These are phyloP conservation scores for Malus sieversii DNA, from an alignment of 306 rosid species.

Conservation along the genomic window DNA sequence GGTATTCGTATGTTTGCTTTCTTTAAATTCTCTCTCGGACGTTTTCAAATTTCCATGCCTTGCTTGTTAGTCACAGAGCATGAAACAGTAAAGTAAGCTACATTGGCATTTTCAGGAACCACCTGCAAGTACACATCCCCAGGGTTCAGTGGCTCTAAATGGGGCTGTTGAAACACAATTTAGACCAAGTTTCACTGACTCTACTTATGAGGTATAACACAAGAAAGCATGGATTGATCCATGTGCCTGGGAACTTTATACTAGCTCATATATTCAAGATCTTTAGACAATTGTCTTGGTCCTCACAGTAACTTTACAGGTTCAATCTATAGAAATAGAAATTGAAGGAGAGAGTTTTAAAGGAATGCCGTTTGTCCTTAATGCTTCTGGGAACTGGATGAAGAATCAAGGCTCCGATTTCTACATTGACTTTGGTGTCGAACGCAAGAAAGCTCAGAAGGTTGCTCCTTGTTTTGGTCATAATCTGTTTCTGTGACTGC, in stretches of 20 bases:
- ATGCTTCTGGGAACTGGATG: slow-evolving; percentile 63
- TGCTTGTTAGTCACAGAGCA: slow-evolving; percentile 5
- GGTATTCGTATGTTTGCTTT: slow-evolving; percentile 5
- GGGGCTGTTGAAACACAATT: slow-evolving; percentile 66
- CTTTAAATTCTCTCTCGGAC: not conserved
- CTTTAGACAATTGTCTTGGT: slow-evolving; percentile 16
- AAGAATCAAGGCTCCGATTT: slow-evolving; percentile 87
- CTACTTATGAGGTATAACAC: slow-evolving; percentile 45
- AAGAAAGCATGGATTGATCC: slow-evolving; percentile 15
- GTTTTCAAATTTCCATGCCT: not conserved
- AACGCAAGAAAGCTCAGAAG: slow-evolving; percentile 51
- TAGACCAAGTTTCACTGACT: slow-evolving; percentile 30
- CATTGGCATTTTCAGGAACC: slow-evolving; percentile 62
- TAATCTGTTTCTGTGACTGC: slow-evolving; percentile 14
- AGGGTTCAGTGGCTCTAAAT: slow-evolving; percentile 54
- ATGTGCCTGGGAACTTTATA: slow-evolving; percentile 15
- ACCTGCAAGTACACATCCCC: slow-evolving; percentile 56
- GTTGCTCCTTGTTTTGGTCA: slow-evolving; percentile 34
- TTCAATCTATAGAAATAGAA: slow-evolving; percentile 62
- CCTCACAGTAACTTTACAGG: slow-evolving; percentile 43
- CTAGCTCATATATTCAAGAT: slow-evolving; percentile 12
- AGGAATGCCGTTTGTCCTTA: slow-evolving; percentile 82
- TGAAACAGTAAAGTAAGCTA: slow-evolving; percentile 2
- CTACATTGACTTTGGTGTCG: slow-evolving; percentile 49
- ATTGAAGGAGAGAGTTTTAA: slow-evolving; percentile 50